Evolutionary conservation across 495 filamentous ascomycete species (phyloP).

Genomic region (Aspergillus incahuasiensis): DNA sequence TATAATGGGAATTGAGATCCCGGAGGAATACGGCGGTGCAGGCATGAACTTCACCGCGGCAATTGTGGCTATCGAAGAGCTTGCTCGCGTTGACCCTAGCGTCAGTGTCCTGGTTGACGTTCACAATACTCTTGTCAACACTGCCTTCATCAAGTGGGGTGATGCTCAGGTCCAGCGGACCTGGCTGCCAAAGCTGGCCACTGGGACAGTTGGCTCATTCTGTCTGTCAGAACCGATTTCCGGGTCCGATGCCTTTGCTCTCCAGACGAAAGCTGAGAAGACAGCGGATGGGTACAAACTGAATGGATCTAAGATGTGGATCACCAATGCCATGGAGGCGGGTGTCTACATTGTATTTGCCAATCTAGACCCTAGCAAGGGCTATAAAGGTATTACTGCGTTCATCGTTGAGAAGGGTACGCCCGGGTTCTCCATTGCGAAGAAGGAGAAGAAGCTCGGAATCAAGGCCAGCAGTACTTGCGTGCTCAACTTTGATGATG

Average conservation of each 20-base stretch:
- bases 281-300: conserved; percentile 78
- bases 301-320: conserved; percentile 98
- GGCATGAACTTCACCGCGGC: conserved; percentile 98
- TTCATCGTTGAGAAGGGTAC: conserved; percentile 91
- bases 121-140: conserved; percentile 98
- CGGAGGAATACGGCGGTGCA: conserved; percentile 92
- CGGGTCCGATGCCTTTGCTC: conserved; percentile 92
- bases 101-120: conserved; percentile 92
- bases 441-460: conserved; percentile 99
- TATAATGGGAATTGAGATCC: conserved; percentile 95
- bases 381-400: conserved; percentile 93
- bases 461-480: conserved; percentile 95
- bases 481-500: conserved; percentile 96
- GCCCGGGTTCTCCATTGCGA: conserved; percentile 89
- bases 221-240: conserved; percentile 92
- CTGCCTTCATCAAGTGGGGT: conserved; percentile 82
- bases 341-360: conserved; percentile 97
- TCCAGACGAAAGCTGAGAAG: conserved; percentile 79
- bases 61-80: conserved; percentile 94
- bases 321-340: conserved; percentile 92
- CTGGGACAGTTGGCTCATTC: conserved; percentile 89
- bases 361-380: conserved; percentile 81
- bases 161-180: conserved; percentile 68
- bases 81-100: conserved; percentile 89
- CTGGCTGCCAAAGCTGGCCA: conserved; percentile 83